Evolutionary conservation across 1,139 yeast genomes (phyloP).

Genomic region (Diutina sp.): DNA sequence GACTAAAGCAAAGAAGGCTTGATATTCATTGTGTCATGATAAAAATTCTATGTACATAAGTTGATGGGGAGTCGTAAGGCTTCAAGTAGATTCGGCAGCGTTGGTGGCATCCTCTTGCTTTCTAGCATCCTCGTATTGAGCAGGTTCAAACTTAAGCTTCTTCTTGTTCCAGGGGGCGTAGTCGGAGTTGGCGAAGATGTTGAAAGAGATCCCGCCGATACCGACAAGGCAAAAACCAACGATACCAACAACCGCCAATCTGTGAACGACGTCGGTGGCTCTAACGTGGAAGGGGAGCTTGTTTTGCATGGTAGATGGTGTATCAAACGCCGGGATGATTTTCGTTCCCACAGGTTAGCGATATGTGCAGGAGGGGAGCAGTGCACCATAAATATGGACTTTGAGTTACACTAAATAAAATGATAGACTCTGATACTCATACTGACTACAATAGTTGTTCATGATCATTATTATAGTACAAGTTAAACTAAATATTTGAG

Average conservation of each 20-base stretch:
- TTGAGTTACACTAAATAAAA: too few species aligned
- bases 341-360: background rate
- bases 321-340: background rate
- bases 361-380: background rate
- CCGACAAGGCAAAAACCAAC: constrained; percentile 47
- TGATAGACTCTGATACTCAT: too few species aligned
- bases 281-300: constrained; percentile 33
- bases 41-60: background rate
- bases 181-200: constrained; percentile 45
- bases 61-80: background rate
- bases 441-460: background rate
- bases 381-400: background rate
- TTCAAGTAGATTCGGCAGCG: background rate
- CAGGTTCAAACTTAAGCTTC: constrained; percentile 25
- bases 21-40: background rate
- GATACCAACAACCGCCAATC: constrained; percentile 65
- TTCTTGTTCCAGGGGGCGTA: constrained; percentile 29
- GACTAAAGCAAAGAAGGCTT: background rate
- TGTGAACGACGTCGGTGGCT: constrained; percentile 72
- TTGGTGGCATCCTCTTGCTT: constrained; percentile 5
- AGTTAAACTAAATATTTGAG: constrained; percentile 23
- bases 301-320: constrained; percentile 1
- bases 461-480: background rate
- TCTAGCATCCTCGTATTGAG: constrained; percentile 17
- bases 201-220: constrained; percentile 47